Evolutionary conservation across 345 rosid genomes (phyloP).

Genomic region (Dipteronia dyeriana): DNA sequence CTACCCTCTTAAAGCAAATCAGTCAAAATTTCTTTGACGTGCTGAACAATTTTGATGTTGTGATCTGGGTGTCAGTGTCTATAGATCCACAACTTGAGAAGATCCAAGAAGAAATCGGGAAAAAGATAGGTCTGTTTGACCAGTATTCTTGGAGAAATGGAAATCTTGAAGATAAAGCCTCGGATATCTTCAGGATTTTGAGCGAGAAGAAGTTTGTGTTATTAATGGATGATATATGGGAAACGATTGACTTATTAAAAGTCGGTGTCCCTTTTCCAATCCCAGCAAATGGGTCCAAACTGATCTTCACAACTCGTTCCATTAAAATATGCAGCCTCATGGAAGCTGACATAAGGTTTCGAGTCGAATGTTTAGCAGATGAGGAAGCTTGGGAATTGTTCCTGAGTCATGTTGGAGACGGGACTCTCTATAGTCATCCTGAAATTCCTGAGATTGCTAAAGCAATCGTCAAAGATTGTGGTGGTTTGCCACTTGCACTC

Average conservation of each 20-base stretch:
- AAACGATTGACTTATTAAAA: too few species aligned
- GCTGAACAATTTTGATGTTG: background rate
- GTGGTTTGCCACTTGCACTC: too few species aligned
- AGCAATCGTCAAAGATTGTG: background rate
- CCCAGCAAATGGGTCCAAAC: background rate
- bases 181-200: background rate
- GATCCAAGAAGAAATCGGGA: background rate
- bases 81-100: background rate
- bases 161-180: background rate
- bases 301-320: constrained; percentile 30
- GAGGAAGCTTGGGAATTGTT: constrained; percentile 20
- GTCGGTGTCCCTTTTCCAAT: constrained; percentile 29
- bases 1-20: background rate
- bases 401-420: constrained; percentile 16
- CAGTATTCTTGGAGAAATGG: background rate
- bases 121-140: background rate
- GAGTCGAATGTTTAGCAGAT: constrained; percentile 16
- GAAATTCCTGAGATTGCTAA: constrained; percentile 7
- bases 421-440: constrained; percentile 8
- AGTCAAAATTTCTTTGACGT: background rate
- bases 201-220: constrained; percentile 18
- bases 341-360: constrained; percentile 24
- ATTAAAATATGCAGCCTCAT: constrained; percentile 28
- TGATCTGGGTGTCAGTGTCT: background rate
- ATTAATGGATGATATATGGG: constrained; percentile 6